A percentile compares a stretch with the other conserved stretches of the same genome.
phyloP scores from a whole-genome alignment of 2,329 filamentous ascomycete species.

The Arthrinium phaeospermum region DNA sequence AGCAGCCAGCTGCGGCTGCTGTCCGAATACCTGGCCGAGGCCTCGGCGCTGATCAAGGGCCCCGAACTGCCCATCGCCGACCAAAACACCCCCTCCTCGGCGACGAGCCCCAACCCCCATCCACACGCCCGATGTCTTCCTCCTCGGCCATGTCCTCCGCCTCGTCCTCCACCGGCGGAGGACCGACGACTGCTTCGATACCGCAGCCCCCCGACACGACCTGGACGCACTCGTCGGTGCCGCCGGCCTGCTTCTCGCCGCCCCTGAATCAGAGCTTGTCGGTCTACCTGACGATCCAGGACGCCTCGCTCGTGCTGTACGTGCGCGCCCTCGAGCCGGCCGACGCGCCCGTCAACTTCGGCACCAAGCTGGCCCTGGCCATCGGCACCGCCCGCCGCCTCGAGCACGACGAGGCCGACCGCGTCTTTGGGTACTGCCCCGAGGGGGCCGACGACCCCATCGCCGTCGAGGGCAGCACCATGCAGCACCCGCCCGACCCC shows the following conservation, averaged over 20 bases:
- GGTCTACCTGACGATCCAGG: conserved; percentile 73
- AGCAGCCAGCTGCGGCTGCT: conserved; percentile 62
- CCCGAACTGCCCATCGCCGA: conserved; percentile 46
- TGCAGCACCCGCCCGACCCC: conserved; percentile 16
- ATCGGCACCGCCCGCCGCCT: conserved; percentile 68
- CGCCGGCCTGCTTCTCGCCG: conserved; percentile 36
- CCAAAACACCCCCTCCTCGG: background rate
- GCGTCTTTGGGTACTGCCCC: conserved; percentile 69
- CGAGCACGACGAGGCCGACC: conserved; percentile 81
- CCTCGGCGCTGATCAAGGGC: conserved; percentile 62
- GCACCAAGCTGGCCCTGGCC: conserved; percentile 72
- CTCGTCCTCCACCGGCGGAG: conserved; percentile 18
- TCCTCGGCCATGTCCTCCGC: background rate
- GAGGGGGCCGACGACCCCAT: conserved; percentile 32
- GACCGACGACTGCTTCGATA: background rate
- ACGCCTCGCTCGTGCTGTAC: conserved; percentile 72
- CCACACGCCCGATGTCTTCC: conserved; percentile 20
- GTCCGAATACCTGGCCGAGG: conserved; percentile 58
- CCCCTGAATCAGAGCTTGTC: conserved; percentile 65
- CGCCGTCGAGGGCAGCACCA: conserved; percentile 24
- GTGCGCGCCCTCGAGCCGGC: conserved; percentile 73
- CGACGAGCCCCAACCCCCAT: conserved; percentile 21
- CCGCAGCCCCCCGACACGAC: conserved; percentile 27
- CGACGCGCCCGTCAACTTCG: conserved; percentile 64
- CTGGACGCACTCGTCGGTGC: conserved; percentile 39